Evolutionary conservation across 2,329 filamentous ascomycete species (phyloP), one percentile per base, ranked within the genome.

Genomic region (Coleophoma eucalyptorum): DNA sequence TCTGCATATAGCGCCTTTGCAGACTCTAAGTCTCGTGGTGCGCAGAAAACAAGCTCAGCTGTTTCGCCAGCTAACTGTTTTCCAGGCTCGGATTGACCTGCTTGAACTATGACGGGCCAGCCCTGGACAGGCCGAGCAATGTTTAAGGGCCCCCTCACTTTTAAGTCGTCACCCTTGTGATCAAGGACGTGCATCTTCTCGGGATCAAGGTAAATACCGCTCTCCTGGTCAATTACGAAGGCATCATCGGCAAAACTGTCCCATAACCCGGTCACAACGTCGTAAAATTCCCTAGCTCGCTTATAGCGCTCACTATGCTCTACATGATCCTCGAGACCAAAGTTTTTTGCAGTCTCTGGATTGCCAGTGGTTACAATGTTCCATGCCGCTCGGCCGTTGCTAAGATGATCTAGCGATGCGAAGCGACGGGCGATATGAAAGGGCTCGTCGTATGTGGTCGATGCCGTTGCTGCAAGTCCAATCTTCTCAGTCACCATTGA

Each of bases 161-260:
- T 72, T 69, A 81, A 85, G 65, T 79, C 81, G 59, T 81, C 80
- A 3, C 83, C 84, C 0, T 73, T 59, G 64, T 88, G 85, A 64
- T 86, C 75, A 66, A 89, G 86, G 51, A 79, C 67, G 5, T 85
- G 75, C 4, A 89, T 80, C 0, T 81, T 72, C 3, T 69, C 64
- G 2, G 78, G 77, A 18, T 78, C 71, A 0, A 77, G 77, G 62
- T 86, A 88, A 43, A 86, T 66, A 0, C 81, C 81, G 4, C 70
- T 75, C 52, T 79, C 67, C 15, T 77, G 75, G 60, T 89, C 78
- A 0, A 80, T 72, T 31, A 80, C 71, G 2, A 89, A 81, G 0
- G 84, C 84, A 60, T 88, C 85, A 49, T 83, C 79, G 72, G 84
- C 84, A 87, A 1, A 82, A 85, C 1, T 81, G 80, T 60, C 87